Evolutionary conservation across 305 asterid species (phyloP).

Genomic region (Fraxinus floribunda): DNA sequence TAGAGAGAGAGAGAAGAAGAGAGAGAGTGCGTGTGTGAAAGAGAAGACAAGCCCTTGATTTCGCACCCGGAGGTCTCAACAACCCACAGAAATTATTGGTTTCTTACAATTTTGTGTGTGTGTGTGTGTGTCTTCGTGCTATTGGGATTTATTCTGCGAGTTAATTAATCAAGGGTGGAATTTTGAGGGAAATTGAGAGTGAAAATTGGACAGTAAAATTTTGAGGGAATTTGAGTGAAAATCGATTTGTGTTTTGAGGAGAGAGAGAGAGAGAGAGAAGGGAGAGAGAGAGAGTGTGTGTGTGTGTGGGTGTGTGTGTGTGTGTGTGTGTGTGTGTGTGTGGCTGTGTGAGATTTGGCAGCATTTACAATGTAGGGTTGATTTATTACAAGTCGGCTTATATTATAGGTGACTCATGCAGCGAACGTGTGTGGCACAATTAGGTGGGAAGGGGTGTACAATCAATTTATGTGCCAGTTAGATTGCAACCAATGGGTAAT

Average conservation of each 20-base stretch:
- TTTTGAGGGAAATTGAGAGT: not conserved
- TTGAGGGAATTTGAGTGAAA: not conserved
- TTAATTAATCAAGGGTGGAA: not conserved
- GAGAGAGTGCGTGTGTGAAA: slow-evolving; percentile 24
- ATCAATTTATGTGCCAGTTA: not conserved
- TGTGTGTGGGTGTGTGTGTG: not conserved
- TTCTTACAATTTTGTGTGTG: not conserved
- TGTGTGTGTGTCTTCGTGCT: not conserved
- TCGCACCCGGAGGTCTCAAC: slow-evolving; percentile 38
- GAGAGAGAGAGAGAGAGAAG: too few species aligned
- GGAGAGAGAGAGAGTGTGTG: too few species aligned
- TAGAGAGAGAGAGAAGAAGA: not conserved
- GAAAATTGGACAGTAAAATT: not conserved
- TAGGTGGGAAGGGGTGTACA: not conserved
- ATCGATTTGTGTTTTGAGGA: not conserved
- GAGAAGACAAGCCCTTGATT: slow-evolving; percentile 41
- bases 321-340: not conserved
- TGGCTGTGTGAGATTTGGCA: not conserved
- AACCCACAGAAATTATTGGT: slow-evolving; percentile 29
- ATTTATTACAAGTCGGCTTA: not conserved
- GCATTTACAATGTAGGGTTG: not conserved
- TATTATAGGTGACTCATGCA: not conserved
- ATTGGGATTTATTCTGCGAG: not conserved
- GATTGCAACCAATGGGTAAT: too few species aligned
- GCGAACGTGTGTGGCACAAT: not conserved